Evolutionary conservation across 495 filamentous ascomycete genomes (phyloP).

Genomic region (Aspergillus leporis): DNA sequence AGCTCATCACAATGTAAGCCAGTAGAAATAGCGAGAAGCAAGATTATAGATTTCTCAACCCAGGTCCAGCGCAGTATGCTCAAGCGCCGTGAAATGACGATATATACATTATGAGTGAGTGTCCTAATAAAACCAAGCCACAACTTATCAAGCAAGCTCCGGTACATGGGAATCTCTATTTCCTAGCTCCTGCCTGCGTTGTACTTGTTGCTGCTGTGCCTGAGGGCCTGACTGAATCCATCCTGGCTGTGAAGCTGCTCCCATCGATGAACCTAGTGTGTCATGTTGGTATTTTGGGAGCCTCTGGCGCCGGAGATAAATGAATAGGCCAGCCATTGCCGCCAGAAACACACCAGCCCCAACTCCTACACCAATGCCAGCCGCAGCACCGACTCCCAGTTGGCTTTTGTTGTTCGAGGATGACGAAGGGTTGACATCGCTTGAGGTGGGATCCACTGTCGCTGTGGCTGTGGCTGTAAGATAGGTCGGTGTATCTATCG

Average conservation of each 20-base stretch:
- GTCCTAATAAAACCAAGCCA: no score
- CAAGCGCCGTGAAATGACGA: no score
- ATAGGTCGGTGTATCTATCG: not conserved
- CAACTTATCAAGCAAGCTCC: not conserved
- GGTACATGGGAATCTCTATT: not conserved
- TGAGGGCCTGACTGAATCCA: no score
- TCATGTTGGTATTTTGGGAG: not conserved
- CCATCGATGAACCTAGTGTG: not conserved
- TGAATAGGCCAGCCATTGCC: not conserved
- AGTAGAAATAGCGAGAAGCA: no score
- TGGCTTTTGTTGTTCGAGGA: not conserved
- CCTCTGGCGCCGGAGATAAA: not conserved
- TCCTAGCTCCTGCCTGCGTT: not conserved
- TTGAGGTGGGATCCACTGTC: not conserved
- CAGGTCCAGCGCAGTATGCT: no score
- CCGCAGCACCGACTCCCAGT: slow-evolving; percentile 8
- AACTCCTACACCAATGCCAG: slow-evolving; percentile 9
- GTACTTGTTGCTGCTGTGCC: not conserved
- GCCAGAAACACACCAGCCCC: not conserved
- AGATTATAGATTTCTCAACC: no score
- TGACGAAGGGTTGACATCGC: not conserved
- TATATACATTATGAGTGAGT: no score
- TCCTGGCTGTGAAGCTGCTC: not conserved
- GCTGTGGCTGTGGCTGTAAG: slow-evolving; percentile 5
- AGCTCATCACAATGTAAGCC: no score